Percentiles rank a stretch among this genome's conserved stretches.
These are phyloP conservation scores for Guadua angustifolia DNA, from an alignment of 176 grass and related monocot species.

Conservation along the genomic window DNA sequence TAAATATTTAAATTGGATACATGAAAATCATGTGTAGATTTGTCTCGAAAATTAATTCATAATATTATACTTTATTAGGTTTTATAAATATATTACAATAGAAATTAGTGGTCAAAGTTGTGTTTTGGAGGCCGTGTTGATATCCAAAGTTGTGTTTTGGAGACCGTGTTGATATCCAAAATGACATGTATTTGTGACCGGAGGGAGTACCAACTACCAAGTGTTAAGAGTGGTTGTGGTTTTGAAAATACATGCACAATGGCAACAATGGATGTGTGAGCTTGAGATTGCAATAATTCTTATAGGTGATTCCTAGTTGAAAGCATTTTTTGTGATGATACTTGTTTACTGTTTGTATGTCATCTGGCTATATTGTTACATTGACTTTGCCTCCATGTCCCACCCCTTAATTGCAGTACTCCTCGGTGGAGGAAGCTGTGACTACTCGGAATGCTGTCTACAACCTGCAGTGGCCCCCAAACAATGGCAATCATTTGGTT, in stretches of 20 bases:
- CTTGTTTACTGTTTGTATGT: background rate
- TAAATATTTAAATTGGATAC: too few relatives aligned
- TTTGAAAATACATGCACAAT: background rate
- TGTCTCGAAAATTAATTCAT: too few relatives aligned
- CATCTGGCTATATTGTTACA: slow-evolving; percentile 11
- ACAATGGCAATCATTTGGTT: slow-evolving; percentile 82
- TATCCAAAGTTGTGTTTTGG: too few relatives aligned
- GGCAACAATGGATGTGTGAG: background rate
- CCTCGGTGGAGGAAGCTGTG: slow-evolving; percentile 85
- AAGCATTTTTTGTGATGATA: background rate
- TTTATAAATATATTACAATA: too few relatives aligned
- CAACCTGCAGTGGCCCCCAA: slow-evolving; percentile 94
- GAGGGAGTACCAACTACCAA: background rate
- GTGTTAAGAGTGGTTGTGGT: background rate
- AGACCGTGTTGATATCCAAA: too few relatives aligned
- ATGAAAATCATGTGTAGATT: too few relatives aligned
- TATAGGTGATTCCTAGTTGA: background rate
- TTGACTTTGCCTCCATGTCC: slow-evolving; percentile 19
- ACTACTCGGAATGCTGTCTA: slow-evolving; percentile 86
- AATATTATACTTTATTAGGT: too few relatives aligned
- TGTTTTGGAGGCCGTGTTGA: too few relatives aligned
- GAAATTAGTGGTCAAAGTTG: too few relatives aligned
- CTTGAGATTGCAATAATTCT: background rate
- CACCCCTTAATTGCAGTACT: slow-evolving; percentile 54
- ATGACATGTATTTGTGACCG: too few relatives aligned